Percentiles rank a stretch among this genome's conserved stretches.
Evolutionary conservation across 371 early-diverging fungal species (phyloP).

Genomic region (Choanephora cucurbitarum): DNA sequence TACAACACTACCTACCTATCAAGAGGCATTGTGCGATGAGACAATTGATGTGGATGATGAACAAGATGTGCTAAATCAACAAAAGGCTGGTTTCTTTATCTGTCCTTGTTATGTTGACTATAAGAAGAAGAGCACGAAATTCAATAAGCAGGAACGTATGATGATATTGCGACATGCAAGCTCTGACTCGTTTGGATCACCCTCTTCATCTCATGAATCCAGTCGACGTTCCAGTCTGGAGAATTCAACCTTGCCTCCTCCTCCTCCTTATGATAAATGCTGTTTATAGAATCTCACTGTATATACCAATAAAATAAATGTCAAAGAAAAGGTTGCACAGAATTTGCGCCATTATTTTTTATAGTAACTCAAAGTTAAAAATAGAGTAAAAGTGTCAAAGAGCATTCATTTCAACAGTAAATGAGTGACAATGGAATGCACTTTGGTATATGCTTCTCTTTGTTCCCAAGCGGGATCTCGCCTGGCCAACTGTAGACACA

Average conservation of each 20-base stretch:
- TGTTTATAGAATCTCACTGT: no score
- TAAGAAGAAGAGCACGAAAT: constrained; percentile 36
- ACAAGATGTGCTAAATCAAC: constrained; percentile 15
- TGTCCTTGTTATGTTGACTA: constrained; percentile 50
- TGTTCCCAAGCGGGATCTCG: not conserved
- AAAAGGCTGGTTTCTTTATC: constrained; percentile 35
- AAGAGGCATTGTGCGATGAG: constrained; percentile 34
- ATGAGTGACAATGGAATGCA: not conserved
- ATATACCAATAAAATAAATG: no score
- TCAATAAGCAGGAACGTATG: constrained; percentile 31
- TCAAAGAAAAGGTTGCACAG: no score
- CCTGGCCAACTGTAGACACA: not conserved
- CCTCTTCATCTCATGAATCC: no score
- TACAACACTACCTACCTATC: constrained; percentile 44
- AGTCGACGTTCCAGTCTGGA: no score
- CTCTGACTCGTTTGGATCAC: no score
- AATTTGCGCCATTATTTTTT: no score
- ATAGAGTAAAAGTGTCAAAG: no score
- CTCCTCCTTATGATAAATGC: no score
- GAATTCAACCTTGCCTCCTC: no score
- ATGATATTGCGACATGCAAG: constrained; percentile 25
- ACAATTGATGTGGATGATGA: constrained; percentile 24
- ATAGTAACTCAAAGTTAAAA: no score
- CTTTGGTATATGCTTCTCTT: not conserved
- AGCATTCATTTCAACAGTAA: not conserved